Conservation (phyloP, 1,284 basidiomycete genomes). For the Phylloporus gajari region DNA sequence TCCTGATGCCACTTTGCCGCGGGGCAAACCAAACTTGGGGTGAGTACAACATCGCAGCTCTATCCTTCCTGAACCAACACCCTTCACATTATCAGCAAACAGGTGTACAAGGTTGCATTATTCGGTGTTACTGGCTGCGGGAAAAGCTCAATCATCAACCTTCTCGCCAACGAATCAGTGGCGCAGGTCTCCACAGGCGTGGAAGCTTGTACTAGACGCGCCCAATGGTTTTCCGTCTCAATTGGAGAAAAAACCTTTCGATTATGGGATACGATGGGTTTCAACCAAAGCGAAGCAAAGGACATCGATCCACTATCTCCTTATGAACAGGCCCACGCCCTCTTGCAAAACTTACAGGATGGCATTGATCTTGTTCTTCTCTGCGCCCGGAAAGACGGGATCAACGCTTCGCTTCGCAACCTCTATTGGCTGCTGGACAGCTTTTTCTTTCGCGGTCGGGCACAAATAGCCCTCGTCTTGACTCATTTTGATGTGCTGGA, state of each 20-base stretch:
- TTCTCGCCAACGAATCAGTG: constrained; percentile 33
- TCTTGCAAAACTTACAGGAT: constrained; percentile 34
- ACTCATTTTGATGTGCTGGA: constrained; percentile 48
- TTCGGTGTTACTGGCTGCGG: constrained; percentile 41
- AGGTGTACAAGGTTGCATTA: constrained; percentile 37
- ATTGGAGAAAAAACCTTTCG: constrained; percentile 32
- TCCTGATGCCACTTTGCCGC: no score
- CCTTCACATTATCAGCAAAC: constrained; percentile 21
- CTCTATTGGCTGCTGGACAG: constrained; percentile 41
- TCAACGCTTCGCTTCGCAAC: constrained; percentile 39
- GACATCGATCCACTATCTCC: constrained; percentile 34
- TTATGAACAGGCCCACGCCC: constrained; percentile 41
- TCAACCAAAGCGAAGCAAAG: constrained; percentile 33
- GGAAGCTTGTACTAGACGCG: constrained; percentile 41
- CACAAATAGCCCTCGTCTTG: constrained; percentile 48
- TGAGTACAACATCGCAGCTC: constrained; percentile 23
- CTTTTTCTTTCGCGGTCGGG: constrained; percentile 39
- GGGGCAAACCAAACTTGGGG: constrained; percentile 16
- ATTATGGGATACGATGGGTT: constrained; percentile 47
- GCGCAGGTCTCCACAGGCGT: constrained; percentile 35
- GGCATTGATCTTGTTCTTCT: constrained; percentile 41
- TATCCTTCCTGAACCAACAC: constrained; percentile 15
- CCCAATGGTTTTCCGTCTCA: constrained; percentile 39
- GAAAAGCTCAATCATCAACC: constrained; percentile 42
- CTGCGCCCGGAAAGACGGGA: constrained; percentile 36